These are phyloP conservation scores for Rhododendron vialii DNA, from an alignment of 148 eudicot species.

Conservation along the genomic window DNA sequence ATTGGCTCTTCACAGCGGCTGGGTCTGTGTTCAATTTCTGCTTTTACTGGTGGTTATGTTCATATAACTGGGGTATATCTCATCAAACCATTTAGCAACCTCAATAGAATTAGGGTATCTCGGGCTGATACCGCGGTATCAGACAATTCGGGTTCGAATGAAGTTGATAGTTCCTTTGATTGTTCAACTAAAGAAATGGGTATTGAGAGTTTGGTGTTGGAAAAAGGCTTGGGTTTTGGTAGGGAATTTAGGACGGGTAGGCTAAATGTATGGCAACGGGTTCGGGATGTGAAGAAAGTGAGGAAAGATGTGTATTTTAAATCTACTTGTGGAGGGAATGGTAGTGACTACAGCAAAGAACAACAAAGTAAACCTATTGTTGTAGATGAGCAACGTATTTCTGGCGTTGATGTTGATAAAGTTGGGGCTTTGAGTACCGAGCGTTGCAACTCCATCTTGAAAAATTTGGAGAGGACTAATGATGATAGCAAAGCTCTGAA, in stretches of 20 bases:
- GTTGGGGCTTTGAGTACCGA: constrained; percentile 36
- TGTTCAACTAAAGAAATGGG: constrained; percentile 11
- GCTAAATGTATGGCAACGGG: constrained; percentile 38
- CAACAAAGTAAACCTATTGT: constrained; percentile 12
- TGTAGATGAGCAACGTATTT: background rate
- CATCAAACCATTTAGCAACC: constrained; percentile 19
- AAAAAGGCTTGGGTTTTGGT: constrained; percentile 12
- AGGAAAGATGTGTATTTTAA: constrained; percentile 19
- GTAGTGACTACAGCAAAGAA: background rate
- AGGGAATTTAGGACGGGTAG: constrained; percentile 11
- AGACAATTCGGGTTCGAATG: constrained; percentile 23
- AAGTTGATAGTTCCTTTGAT: constrained; percentile 13
- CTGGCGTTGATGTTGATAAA: constrained; percentile 24
- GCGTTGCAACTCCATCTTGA: constrained; percentile 54
- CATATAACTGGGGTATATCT: constrained; percentile 11
- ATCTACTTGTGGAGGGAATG: constrained; percentile 6
- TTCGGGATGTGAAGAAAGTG: constrained; percentile 23
- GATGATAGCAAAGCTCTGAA: background rate
- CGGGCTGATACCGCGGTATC: constrained; percentile 35
- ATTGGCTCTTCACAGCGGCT: constrained; percentile 20
- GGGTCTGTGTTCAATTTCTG: constrained; percentile 24
- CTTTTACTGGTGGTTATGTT: constrained; percentile 16
- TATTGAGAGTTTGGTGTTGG: constrained; percentile 18
- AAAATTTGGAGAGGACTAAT: constrained; percentile 39
- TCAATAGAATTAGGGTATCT: constrained; percentile 37